These are phyloP conservation scores for Ceratocystis huliohia DNA, from an alignment of 2,329 filamentous ascomycete species.

Conservation along the genomic window DNA sequence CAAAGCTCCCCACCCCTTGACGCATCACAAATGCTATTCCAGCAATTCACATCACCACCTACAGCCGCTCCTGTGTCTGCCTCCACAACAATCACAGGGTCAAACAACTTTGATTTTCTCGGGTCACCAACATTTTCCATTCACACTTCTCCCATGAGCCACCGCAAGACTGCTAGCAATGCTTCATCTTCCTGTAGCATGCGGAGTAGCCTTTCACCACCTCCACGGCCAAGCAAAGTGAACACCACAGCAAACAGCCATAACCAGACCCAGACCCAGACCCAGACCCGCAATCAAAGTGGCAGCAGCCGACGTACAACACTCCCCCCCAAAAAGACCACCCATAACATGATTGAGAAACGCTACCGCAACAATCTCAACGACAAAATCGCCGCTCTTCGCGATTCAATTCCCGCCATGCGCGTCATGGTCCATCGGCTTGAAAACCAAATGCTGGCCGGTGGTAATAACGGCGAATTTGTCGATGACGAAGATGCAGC, in stretches of 20 bases:
- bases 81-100: background rate
- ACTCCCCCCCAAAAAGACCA: slow-evolving; percentile 52
- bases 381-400: slow-evolving; percentile 65
- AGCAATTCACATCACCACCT: slow-evolving; percentile 3
- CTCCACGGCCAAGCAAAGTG: background rate
- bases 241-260: background rate
- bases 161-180: slow-evolving; percentile 16
- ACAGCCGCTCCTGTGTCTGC: slow-evolving; percentile 1
- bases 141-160: background rate
- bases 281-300: background rate
- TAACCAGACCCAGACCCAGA: background rate
- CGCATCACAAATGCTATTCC: slow-evolving; percentile 13
- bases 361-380: slow-evolving; percentile 73
- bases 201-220: slow-evolving; percentile 15
- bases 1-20: slow-evolving; percentile 17
- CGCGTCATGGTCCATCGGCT: slow-evolving; percentile 26
- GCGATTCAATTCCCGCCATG: slow-evolving; percentile 51
- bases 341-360: slow-evolving; percentile 79
- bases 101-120: slow-evolving; percentile 15
- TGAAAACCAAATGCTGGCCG: slow-evolving; percentile 19
- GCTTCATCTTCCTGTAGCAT: slow-evolving; percentile 7
- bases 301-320: slow-evolving; percentile 16
- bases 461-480: slow-evolving; percentile 19
- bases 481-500: slow-evolving; percentile 20
- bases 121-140: slow-evolving; percentile 17